A percentile compares a stretch with the other conserved stretches of the same genome.
phyloP scores from a whole-genome alignment of 1,139 yeast species.

The Diutina scorzettiae region DNA sequence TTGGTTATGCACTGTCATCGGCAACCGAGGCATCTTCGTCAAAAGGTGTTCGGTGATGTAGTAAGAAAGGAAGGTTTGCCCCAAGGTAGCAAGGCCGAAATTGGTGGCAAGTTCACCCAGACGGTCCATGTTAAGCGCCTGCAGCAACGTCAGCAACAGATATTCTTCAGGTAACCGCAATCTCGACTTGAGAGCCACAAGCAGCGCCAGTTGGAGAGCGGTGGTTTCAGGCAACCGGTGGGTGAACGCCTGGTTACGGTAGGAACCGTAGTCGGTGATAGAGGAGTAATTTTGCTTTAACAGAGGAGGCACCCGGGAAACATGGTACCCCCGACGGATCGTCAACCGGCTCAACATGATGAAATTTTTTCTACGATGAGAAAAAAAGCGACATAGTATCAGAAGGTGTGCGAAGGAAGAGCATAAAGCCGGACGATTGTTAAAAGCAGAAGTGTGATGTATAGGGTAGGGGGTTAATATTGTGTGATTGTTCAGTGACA shows the following conservation, averaged over 20 bases:
- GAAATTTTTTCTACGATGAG: slow-evolving; percentile 5
- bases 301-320: slow-evolving; percentile 14
- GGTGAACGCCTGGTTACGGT: slow-evolving; percentile 30
- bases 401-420: too few relatives aligned
- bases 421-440: too few relatives aligned
- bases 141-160: slow-evolving; percentile 60
- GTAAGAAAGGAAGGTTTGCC: slow-evolving; percentile 64
- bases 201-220: slow-evolving; percentile 51
- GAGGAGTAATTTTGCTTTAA: slow-evolving; percentile 21
- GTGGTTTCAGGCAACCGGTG: slow-evolving; percentile 39
- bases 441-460: too few relatives aligned
- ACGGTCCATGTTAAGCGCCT: slow-evolving; percentile 46
- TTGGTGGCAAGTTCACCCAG: slow-evolving; percentile 53
- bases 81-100: slow-evolving; percentile 69
- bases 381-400: too few relatives aligned
- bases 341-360: slow-evolving; percentile 3
- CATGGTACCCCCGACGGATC: slow-evolving; percentile 13
- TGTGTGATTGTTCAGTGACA: too few relatives aligned
- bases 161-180: slow-evolving; percentile 46
- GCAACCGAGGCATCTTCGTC: slow-evolving; percentile 78
- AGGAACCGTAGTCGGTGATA: slow-evolving; percentile 28
- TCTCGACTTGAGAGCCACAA: slow-evolving; percentile 74
- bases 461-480: too few relatives aligned
- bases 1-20: slow-evolving; percentile 61
- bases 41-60: slow-evolving; percentile 66